A percentile compares a stretch with the other conserved stretches of the same genome.
Conservation (phyloP, 2,329 filamentous ascomycete species). For the Fusarium secorum region DNA sequence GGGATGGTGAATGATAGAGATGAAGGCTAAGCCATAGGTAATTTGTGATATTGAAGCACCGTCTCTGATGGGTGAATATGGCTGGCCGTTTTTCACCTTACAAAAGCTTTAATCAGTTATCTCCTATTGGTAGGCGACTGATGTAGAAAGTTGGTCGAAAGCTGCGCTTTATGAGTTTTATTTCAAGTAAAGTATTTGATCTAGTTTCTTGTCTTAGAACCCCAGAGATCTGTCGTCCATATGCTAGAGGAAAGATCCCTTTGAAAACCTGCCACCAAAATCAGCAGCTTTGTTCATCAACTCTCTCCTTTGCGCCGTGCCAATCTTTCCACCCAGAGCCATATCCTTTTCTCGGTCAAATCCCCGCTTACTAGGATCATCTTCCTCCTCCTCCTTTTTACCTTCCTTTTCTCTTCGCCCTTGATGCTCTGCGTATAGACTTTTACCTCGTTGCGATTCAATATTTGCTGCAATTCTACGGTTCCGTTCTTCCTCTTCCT, state of each 20-base stretch:
- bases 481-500: conserved; percentile 64
- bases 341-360: conserved; percentile 97
- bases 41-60: background rate
- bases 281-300: conserved; percentile 80
- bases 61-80: background rate
- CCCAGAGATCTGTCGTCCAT: background rate
- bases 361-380: conserved; percentile 87
- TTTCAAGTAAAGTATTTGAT: background rate
- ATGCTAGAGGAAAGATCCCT: conserved; percentile 69
- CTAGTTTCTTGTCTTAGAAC: background rate
- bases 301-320: conserved; percentile 76
- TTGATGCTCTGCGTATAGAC: conserved; percentile 66
- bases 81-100: background rate
- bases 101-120: background rate
- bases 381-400: conserved; percentile 72
- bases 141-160: background rate
- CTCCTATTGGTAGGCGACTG: background rate
- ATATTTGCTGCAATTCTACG: conserved; percentile 58
- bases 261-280: conserved; percentile 82
- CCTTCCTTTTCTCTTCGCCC: conserved; percentile 42
- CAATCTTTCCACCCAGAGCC: conserved; percentile 75
- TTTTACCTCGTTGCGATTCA: conserved; percentile 63
- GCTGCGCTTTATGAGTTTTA: background rate
- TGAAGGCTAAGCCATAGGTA: background rate
- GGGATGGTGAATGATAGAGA: background rate